Base-by-base conservation (phyloP, 75 land plant genomes). In the Sequoia sempervirens region DNA sequence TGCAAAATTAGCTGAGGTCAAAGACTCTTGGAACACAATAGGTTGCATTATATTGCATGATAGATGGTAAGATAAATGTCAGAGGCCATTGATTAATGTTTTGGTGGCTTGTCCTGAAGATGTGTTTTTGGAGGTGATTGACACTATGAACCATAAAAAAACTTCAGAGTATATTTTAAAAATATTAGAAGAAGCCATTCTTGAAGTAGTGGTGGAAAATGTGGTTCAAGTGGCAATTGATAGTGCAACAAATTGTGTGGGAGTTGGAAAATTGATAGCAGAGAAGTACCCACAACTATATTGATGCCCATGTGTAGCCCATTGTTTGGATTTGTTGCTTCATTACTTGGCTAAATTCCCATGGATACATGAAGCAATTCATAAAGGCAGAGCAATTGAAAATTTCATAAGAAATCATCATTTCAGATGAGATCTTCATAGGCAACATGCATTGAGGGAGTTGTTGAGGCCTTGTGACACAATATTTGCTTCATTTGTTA, bases 291-390 rank as follows among this genome's bases (percentile, higher is more conserved):
- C 89, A 36, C 86, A 76, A 45, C 23, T 94, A 12, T 89, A 81
- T 84, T 94, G 95, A 92, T 82, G 87, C 53, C 87, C 93, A 45
- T 94, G 93, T 85, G 87, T 90, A 15, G 80, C 88, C 32, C 84
- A 61, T 50, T 88, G 89, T 81, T 38, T 94, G 23, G 85, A 90
- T 70, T 83, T 85, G 82, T 87, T 94, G 72, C 89, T 93, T 18
- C 86, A 87, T n/a, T 91, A 94, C 50, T 45, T 94, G 53, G 84
- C 79, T 23, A 88, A 92, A 37, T 40, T 92, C 54, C 87, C 85
- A 1, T 80, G 82, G 80, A 74, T 91, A 75, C 69, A 50, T 74
- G 70, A 68, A 28, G 30, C 70, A 68, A 68, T 68, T 8, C 70
- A 68, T n/a, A 68, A n/a, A n/a, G 70, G 70, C 0, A 68, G 30